Evolutionary conservation across 1,139 yeast species (phyloP), one percentile per base, ranked within the genome.

Genomic region (Blastobotrys persicus): DNA sequence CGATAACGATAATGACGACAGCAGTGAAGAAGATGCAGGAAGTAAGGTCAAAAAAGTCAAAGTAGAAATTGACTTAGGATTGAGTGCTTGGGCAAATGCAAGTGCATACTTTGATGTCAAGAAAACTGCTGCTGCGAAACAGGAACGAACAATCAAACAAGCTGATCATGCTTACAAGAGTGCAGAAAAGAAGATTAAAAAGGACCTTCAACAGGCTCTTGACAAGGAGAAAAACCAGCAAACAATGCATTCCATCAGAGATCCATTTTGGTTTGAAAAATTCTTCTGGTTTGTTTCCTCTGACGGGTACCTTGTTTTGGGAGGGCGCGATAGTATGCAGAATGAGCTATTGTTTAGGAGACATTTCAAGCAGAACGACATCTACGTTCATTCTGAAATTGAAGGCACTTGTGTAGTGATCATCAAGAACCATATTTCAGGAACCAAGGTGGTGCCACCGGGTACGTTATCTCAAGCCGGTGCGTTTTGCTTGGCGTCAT

Each of bases 401-500:
- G 88, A 82, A 49, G 88, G 85, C 2, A 79, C 95, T 0, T 71
- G 85, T 34, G 80, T 85, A 50, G 95, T 88, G 0, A 80, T 92
- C 64, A 76, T 92, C 46, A 85, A 87, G 64, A 89, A 89, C 62
- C 95, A 70, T 65, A 35, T 63, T 41, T 53, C 72, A 55, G 79
- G 78, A 19, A 77, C 77, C 47, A 56, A 55, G 6, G 77, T 76
- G 7, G 69, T 86, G 2, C 95, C 97, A 0, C 97, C 97, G 0
- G 77, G 88, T 6, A 85, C 98, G 0, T 72, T 91, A 52, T 76
- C 83, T 68, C 98, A 92, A 66, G 97, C 98, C 0, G 96, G 96
- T 11, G 78, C 87, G 9, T 83, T 84, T 60, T 78, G 95, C 11
- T 77, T 89, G 57, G 64, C 69, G 0, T 76, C 94, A n/a, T 78